Base-by-base conservation (phyloP, 108 stramenopile genomes). In the Cyclotella atomus region DNA sequence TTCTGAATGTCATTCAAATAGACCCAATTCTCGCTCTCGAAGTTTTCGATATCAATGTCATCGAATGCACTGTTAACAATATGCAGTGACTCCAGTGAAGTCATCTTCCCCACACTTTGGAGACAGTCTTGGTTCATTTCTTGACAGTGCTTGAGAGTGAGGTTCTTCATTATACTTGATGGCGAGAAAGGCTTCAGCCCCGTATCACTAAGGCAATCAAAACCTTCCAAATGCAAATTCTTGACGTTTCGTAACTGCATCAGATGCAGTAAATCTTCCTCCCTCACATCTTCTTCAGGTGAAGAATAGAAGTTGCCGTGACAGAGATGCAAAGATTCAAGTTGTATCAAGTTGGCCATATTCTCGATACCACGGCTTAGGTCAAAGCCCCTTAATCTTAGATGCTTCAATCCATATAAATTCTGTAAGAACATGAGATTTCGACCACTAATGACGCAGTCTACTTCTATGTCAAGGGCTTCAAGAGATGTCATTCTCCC, bases 241-340 rank as follows among this genome's bases (percentile, higher is more conserved):
- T 73, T 21, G 14, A 80, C 21, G 0, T 80, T 73, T 20, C 33
- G 45, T 56, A 73, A 27, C 25, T 59, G 19, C 32, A 45, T 69
- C 53, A 80, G 65, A 60, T 73, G 9, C 59, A 68, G 52, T 35
- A 80, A 41, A 23, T 73, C 79, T 64, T 46, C 68, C 16, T 73
- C 72, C 15, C 50, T 68, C 34, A 80, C 72, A 44, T 80, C 79
- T 24, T 80, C 45, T 8, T 43, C 46, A 1, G 79, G 79, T 1
- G 79, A 80, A n/a, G 65, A 71, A 55, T 64, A 80, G 49, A 80
- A 73, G 41, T 80, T 80, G 3, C 79, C 79, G 29, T 80, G 79
- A 30, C 79, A 80, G 4, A 80, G 38, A 43, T 73, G 79, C 2
- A 80, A 61, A 19, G 52, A 60, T 35, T 54, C 35, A 35, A 80